phyloP scores from a whole-genome alignment of 495 filamentous ascomycete species.

The Cercophora sp. region DNA sequence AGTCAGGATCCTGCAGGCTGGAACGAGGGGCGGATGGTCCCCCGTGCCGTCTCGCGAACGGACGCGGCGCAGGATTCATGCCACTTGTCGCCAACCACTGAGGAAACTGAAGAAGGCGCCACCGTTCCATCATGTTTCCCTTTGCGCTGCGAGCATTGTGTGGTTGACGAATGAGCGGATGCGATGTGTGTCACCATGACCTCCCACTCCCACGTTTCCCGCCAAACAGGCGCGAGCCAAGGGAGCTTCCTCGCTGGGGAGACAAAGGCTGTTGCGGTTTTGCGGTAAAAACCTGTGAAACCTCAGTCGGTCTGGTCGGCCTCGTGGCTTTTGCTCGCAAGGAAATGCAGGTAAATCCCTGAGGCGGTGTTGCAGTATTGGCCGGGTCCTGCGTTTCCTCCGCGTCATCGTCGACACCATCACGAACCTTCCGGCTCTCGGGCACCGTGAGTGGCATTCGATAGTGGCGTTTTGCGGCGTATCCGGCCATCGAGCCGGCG shows the following conservation, averaged over 20 bases:
- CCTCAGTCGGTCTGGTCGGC: background rate
- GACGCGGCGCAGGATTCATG: constrained; percentile 11
- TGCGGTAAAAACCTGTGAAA: too few relatives aligned
- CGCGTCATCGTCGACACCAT: background rate
- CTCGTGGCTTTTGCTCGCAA: background rate
- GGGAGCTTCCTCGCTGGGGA: background rate
- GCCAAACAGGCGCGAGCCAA: background rate
- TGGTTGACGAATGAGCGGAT: constrained; percentile 7
- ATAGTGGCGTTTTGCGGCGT: too few relatives aligned
- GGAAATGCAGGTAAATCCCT: background rate
- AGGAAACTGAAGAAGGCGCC: constrained; percentile 6
- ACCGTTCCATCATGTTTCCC: constrained; percentile 11
- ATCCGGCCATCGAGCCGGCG: background rate
- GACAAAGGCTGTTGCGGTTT: too few relatives aligned
- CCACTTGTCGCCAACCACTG: background rate
- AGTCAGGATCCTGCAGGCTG: background rate
- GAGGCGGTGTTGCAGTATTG: background rate
- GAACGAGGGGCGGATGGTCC: background rate
- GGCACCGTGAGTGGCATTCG: too few relatives aligned
- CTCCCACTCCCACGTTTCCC: background rate
- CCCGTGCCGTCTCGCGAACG: constrained; percentile 12
- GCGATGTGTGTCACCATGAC: background rate
- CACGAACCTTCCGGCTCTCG: background rate
- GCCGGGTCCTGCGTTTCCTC: background rate
- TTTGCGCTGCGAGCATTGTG: background rate